These are phyloP conservation scores for Lotmaria passim DNA, from an alignment of 208 protist species.

Conservation along the genomic window DNA sequence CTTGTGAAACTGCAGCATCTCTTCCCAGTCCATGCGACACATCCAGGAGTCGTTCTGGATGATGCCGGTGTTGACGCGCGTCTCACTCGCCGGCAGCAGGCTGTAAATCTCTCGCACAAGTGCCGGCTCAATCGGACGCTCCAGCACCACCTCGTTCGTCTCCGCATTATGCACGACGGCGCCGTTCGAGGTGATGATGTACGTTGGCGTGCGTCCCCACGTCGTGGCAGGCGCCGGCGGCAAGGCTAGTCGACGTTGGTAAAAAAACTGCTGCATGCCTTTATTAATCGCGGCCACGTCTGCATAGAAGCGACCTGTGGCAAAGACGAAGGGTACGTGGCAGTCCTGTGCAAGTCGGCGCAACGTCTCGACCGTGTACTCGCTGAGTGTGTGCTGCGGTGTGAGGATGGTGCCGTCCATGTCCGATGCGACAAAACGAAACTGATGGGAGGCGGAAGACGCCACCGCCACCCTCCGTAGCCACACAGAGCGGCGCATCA, in stretches of 20 bases:
- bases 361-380: constrained; percentile 43
- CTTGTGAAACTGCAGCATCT: constrained; percentile 56
- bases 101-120: constrained; percentile 39
- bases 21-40: constrained; percentile 45
- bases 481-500: constrained; percentile 15
- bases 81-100: constrained; percentile 40
- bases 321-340: constrained; percentile 73
- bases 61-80: constrained; percentile 57
- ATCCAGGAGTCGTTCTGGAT: constrained; percentile 40
- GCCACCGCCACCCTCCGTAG: constrained; percentile 2
- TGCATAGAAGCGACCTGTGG: constrained; percentile 65
- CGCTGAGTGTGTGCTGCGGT: constrained; percentile 44
- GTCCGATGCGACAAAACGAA: constrained; percentile 57
- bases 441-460: neutral
- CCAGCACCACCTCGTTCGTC: constrained; percentile 38
- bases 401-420: constrained; percentile 66
- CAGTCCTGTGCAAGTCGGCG: constrained; percentile 53
- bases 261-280: constrained; percentile 44
- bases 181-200: constrained; percentile 64
- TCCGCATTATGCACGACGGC: constrained; percentile 53
- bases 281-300: constrained; percentile 54
- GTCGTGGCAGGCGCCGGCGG: constrained; percentile 25
- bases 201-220: constrained; percentile 15
- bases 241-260: constrained; percentile 43
- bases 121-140: constrained; percentile 30